Base-by-base conservation (phyloP, 768 basidiomycete genomes). In the Amanita polypyramis region DNA sequence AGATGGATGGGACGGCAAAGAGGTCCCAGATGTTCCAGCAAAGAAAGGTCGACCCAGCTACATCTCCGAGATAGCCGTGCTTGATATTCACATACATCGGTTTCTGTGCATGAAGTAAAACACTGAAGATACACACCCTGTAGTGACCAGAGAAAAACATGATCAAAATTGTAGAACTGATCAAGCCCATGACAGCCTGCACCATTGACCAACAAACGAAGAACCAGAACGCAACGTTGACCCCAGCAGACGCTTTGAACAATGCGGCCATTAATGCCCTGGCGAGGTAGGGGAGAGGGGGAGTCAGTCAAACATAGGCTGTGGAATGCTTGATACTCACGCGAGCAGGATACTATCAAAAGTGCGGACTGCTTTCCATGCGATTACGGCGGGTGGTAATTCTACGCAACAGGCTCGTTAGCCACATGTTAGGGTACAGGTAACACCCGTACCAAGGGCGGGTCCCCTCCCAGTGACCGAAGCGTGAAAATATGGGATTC, bases 11-110 rank as follows among this genome's bases (percentile, higher is more conserved):
- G 12, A 44, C 6, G 12, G 43, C 27, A 17, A 11, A 44, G 1
- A 34, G 30, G 19, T 37, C 45, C 45, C 45, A 46, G n/a, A 46
- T 27, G 35, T 10, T 46, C 33, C 35, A 36, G 12, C 10, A 44
- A 4, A 21, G 20, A 29, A 44, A 44, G 4, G 12, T 2, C 10
- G 33, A 17, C 8, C 14, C 6, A 15, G 20, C 23, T 14, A 27
- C 25, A 25, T 41, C 40, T 12, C 8, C 40, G 15, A 20, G 30
- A 32, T 14, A 17, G 6, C 12, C 17, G 30, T 29, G n/a, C 25
- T n/a, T 14, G 4, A 12, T 3, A 15, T 2, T 36, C 3, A 36
- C 35, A 14, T n/a, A 36, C 35, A 14, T 20, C 19, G 11, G 43
- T n/a, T 15, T 10, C 33, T 21, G 1, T 33, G 15, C 5, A 11